These are phyloP conservation scores for Diaporthe sp. DNA, from an alignment of 2,329 filamentous ascomycete genomes.

Conservation along the genomic window DNA sequence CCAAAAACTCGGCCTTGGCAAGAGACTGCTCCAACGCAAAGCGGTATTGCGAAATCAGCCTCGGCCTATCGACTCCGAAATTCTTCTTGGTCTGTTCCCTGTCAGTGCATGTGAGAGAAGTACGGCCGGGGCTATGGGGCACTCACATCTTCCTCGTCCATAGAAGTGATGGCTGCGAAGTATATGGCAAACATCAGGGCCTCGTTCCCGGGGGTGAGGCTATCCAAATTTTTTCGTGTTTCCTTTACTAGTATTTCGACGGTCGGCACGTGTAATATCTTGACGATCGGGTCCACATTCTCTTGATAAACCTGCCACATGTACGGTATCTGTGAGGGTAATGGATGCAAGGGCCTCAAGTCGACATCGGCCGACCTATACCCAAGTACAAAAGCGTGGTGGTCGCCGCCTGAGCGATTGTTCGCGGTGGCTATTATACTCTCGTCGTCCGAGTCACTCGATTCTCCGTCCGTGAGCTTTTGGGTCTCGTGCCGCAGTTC, in stretches of 20 bases:
- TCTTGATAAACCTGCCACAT: conserved; percentile 79
- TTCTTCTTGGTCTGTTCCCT: conserved; percentile 58
- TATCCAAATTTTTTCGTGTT: conserved; percentile 68
- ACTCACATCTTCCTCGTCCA: conserved; percentile 69
- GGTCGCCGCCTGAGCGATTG: conserved; percentile 55
- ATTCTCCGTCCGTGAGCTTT: conserved; percentile 60
- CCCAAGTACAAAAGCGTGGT: conserved; percentile 79
- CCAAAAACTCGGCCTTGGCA: conserved; percentile 70
- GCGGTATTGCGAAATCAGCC: conserved; percentile 58
- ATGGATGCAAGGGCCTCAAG: conserved; percentile 71
- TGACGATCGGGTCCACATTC: conserved; percentile 79
- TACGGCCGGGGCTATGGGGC: neutral
- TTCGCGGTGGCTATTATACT: conserved; percentile 60
- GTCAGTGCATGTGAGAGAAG: neutral
- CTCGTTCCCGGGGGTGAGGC: conserved; percentile 66
- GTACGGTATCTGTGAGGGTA: conserved; percentile 71
- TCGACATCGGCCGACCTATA: conserved; percentile 78
- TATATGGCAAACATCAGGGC: conserved; percentile 74
- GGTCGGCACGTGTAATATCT: conserved; percentile 77
- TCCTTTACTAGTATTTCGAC: conserved; percentile 70
- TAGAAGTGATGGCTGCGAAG: conserved; percentile 66
- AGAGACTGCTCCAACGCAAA: conserved; percentile 69
- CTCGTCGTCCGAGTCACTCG: conserved; percentile 70
- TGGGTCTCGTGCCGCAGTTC: conserved; percentile 62
- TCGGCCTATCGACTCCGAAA: conserved; percentile 60